phyloP scores from a whole-genome alignment of 2,329 filamentous ascomycete genomes.

The Dothideomycetes sp. region DNA sequence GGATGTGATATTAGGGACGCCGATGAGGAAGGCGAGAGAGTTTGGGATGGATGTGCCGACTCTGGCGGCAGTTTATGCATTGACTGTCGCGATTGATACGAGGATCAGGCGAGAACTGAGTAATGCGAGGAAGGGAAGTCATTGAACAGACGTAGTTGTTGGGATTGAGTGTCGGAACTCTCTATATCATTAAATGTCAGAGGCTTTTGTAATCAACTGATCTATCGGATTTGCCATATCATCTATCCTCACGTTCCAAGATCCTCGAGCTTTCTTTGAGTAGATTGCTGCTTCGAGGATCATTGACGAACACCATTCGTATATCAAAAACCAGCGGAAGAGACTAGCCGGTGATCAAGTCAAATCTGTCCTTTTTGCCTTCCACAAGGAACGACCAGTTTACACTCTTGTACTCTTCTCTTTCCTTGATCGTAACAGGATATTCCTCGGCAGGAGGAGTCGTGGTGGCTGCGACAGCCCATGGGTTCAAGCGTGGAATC shows the following conservation, averaged over 20 bases:
- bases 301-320: no score
- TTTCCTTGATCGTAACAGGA: not conserved
- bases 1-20: constrained; percentile 38
- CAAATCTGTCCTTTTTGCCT: not conserved
- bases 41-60: constrained; percentile 32
- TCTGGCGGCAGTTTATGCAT: constrained; percentile 32
- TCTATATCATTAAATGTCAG: no score
- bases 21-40: constrained; percentile 32
- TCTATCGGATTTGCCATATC: no score
- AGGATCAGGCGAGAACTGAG: constrained; percentile 15
- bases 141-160: no score
- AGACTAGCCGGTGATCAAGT: not conserved
- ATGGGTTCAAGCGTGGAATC: not conserved
- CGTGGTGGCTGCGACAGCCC: not conserved
- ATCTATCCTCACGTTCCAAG: no score
- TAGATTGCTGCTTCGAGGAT: no score
- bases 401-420: not conserved
- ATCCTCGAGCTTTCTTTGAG: no score
- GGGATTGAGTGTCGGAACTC: no score
- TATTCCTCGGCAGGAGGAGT: not conserved
- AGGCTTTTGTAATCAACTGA: no score
- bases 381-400: not conserved
- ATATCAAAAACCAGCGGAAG: no score
- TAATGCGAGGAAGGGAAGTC: no score
- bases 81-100: constrained; percentile 21